Conservation (phyloP, 768 basidiomycete species). For the Amyloporia xantha region DNA sequence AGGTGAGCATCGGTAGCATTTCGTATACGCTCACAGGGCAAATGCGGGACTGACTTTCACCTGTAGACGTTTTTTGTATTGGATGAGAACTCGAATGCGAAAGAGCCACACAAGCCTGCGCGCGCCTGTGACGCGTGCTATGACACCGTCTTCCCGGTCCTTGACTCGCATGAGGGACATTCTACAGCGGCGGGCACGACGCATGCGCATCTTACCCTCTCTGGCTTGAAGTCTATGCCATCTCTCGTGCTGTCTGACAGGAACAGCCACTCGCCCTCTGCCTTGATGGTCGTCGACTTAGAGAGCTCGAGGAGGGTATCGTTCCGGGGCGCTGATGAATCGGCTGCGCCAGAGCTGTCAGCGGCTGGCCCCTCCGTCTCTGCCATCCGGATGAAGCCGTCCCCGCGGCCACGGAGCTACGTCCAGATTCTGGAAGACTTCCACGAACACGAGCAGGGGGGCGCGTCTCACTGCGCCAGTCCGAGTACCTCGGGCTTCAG, state of each 20-base stretch:
- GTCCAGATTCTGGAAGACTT: conserved; percentile 65
- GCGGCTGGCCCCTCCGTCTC: conserved; percentile 9
- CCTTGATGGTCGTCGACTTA: conserved; percentile 36
- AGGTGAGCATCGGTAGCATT: conserved; percentile 37
- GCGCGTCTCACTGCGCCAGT: conserved; percentile 12
- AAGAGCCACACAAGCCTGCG: conserved; percentile 51
- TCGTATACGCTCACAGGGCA: too few relatives aligned
- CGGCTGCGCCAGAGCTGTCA: neutral
- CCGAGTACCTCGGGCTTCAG: conserved; percentile 24
- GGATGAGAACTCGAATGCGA: conserved; percentile 40
- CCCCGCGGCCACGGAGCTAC: conserved; percentile 52
- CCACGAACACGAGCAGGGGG: conserved; percentile 19
- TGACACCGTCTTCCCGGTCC: conserved; percentile 74
- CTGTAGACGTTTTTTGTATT: conserved; percentile 77
- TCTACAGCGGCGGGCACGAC: conserved; percentile 14
- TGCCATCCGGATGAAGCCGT: conserved; percentile 25
- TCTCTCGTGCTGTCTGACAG: conserved; percentile 33
- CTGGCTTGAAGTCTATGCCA: conserved; percentile 52
- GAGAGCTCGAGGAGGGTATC: conserved; percentile 19
- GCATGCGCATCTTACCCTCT: conserved; percentile 42
- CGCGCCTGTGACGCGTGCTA: conserved; percentile 85
- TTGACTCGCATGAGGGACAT: conserved; percentile 20
- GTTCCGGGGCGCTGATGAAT: conserved; percentile 16
- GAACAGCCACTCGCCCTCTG: conserved; percentile 19
- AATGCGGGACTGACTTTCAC: conserved; percentile 7